A percentile compares a stretch with the other conserved stretches of the same genome.
Evolutionary conservation across 139 green algal genomes (phyloP).

Genomic region (Astrephomene gubernaculifera): DNA sequence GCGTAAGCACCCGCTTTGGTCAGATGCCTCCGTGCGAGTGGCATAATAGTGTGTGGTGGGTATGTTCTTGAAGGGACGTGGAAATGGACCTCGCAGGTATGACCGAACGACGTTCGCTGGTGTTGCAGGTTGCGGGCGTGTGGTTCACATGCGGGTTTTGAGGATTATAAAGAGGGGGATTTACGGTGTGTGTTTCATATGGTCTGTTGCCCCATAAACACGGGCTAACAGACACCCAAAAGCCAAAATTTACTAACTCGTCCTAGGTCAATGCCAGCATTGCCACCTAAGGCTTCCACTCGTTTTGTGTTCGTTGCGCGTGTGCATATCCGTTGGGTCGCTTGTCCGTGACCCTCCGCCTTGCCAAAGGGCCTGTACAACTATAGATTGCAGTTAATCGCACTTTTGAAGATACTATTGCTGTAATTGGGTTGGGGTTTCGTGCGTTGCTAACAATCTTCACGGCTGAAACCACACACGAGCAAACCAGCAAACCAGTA

Average conservation of each 20-base stretch:
- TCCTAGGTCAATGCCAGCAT: background rate
- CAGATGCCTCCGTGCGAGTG: no score
- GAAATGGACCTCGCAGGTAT: background rate
- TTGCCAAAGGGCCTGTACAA: background rate
- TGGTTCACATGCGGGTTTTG: background rate
- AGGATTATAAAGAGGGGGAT: background rate
- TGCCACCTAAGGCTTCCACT: background rate
- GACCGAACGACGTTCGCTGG: background rate
- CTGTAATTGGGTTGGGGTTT: no score
- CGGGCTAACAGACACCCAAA: background rate
- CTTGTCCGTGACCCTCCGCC: background rate
- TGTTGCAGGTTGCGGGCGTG: conserved; percentile 6
- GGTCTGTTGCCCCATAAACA: background rate
- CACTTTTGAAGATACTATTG: no score
- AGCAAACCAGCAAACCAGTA: no score
- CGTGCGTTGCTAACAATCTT: no score
- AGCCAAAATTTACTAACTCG: background rate
- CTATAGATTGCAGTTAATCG: background rate
- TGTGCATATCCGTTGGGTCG: background rate
- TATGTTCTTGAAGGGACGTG: background rate
- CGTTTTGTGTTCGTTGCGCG: background rate
- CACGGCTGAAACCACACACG: no score
- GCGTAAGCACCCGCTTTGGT: background rate
- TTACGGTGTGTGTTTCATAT: background rate
- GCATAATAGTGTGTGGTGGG: background rate